Conservation (phyloP, 371 early-diverging fungal genomes). For the Mortierella sp. region DNA sequence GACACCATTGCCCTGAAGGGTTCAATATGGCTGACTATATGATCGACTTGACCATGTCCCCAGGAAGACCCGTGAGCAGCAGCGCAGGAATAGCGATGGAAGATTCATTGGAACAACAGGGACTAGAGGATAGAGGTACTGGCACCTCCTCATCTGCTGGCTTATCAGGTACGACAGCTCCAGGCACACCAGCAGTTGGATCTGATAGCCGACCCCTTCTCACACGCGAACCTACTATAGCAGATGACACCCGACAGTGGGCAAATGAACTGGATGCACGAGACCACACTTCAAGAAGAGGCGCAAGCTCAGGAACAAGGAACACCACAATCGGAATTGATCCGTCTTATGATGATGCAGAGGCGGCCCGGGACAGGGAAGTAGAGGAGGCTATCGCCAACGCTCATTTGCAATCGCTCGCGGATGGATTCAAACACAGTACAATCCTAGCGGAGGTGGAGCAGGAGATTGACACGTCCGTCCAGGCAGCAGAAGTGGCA, state of each 20-base stretch:
- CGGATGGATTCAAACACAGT: slow-evolving; percentile 61
- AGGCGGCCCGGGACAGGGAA: not conserved
- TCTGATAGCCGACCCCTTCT: slow-evolving; percentile 2
- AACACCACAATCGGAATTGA: slow-evolving; percentile 21
- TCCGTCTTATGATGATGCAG: slow-evolving; percentile 1
- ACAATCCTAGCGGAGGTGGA: slow-evolving; percentile 52
- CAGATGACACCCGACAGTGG: slow-evolving; percentile 26
- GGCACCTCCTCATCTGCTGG: not conserved
- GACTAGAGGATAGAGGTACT: slow-evolving; percentile 1
- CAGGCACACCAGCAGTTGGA: slow-evolving; percentile 1
- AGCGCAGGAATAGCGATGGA: not conserved
- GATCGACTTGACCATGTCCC: slow-evolving; percentile 56
- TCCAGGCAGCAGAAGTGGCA: slow-evolving; percentile 46
- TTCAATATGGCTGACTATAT: slow-evolving; percentile 76
- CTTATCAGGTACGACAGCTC: not conserved
- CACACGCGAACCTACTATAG: slow-evolving; percentile 16
- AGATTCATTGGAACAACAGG: not conserved
- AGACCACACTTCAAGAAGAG: slow-evolving; percentile 8
- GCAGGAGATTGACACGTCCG: slow-evolving; percentile 59
- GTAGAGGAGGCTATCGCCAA: slow-evolving; percentile 27
- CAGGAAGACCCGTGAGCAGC: slow-evolving; percentile 14
- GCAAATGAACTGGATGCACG: slow-evolving; percentile 23
- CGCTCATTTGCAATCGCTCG: slow-evolving; percentile 58
- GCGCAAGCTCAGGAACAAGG: not conserved
- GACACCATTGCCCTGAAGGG: slow-evolving; percentile 63